A percentile compares a stretch with the other conserved stretches of the same genome.
phyloP scores from a whole-genome alignment of 2,329 filamentous ascomycete genomes.

The Cylindrodendrum hubeiense region DNA sequence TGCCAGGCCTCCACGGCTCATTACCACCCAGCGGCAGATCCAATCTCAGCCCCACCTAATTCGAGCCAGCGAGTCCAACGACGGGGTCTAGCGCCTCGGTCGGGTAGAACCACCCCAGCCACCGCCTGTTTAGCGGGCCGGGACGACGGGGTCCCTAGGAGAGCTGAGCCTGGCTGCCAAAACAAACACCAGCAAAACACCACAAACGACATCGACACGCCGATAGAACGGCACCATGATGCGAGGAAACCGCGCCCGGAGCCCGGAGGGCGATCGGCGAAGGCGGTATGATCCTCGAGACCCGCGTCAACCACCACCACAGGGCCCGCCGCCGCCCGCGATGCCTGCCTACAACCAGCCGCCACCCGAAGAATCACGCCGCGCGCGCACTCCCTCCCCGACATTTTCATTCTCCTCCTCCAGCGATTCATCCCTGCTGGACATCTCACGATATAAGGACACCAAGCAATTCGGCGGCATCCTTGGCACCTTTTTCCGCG shows the following conservation, averaged over 20 bases:
- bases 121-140: slow-evolving; percentile 46
- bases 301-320: slow-evolving; percentile 46
- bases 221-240: slow-evolving; percentile 59
- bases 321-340: slow-evolving; percentile 33
- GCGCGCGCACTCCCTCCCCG: slow-evolving; percentile 50
- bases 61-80: slow-evolving; percentile 33
- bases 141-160: slow-evolving; percentile 41
- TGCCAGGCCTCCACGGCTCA: slow-evolving; percentile 15
- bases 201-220: slow-evolving; percentile 35
- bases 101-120: slow-evolving; percentile 42
- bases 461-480: slow-evolving; percentile 65
- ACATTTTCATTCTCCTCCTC: slow-evolving; percentile 60
- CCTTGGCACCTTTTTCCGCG: slow-evolving; percentile 73
- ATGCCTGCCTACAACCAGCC: slow-evolving; percentile 36
- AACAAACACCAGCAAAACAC: slow-evolving; percentile 47
- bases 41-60: slow-evolving; percentile 38
- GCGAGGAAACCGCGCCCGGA: slow-evolving; percentile 67
- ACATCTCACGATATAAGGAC: slow-evolving; percentile 70
- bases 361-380: slow-evolving; percentile 36
- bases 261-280: slow-evolving; percentile 67
- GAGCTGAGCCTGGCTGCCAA: slow-evolving; percentile 41
- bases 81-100: slow-evolving; percentile 33
- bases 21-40: slow-evolving; percentile 34
- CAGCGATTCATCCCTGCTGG: slow-evolving; percentile 71
- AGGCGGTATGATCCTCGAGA: slow-evolving; percentile 55